A percentile compares a stretch with the other conserved stretches of the same genome.
phyloP scores from a whole-genome alignment of 768 basidiomycete genomes.

The Trametes meyenii region DNA sequence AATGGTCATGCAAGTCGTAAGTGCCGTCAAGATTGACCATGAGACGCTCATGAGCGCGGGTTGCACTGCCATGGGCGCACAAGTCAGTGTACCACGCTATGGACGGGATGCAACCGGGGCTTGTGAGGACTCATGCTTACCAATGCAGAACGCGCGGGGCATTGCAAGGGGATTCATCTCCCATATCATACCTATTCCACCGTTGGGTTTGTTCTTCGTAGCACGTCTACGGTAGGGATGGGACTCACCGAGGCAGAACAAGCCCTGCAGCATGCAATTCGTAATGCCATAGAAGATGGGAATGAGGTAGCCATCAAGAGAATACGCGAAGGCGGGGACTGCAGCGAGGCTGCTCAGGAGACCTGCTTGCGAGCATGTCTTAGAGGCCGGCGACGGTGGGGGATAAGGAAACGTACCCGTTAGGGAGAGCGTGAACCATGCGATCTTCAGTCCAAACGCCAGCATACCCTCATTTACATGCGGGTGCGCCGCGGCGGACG shows the following conservation, averaged over 20 bases:
- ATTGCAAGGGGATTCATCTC: slow-evolving; percentile 62
- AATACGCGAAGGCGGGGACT: slow-evolving; percentile 47
- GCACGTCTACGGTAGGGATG: neutral
- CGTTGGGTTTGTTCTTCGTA: neutral
- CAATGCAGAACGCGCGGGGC: slow-evolving; percentile 59
- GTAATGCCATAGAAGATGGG: slow-evolving; percentile 52
- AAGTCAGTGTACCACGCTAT: neutral
- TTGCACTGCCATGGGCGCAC: slow-evolving; percentile 15
- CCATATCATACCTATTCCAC: slow-evolving; percentile 58
- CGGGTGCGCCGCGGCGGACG: slow-evolving; percentile 11
- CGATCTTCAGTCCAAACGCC: slow-evolving; percentile 54
- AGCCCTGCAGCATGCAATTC: slow-evolving; percentile 53
- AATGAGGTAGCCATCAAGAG: slow-evolving; percentile 50
- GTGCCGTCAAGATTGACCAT: slow-evolving; percentile 29
- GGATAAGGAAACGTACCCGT: slow-evolving; percentile 42
- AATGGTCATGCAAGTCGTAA: slow-evolving; percentile 31
- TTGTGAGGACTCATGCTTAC: slow-evolving; percentile 23
- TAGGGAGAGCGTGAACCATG: slow-evolving; percentile 61
- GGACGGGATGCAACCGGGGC: too few relatives aligned
- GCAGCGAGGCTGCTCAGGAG: slow-evolving; percentile 53
- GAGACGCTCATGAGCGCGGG: slow-evolving; percentile 24
- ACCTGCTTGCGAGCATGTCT: slow-evolving; percentile 39
- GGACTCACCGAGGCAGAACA: slow-evolving; percentile 60
- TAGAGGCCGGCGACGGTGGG: neutral
- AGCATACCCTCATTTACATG: slow-evolving; percentile 45